Base-by-base conservation (phyloP, 352 stramenopile genomes). In the Globisporangium barbulae region DNA sequence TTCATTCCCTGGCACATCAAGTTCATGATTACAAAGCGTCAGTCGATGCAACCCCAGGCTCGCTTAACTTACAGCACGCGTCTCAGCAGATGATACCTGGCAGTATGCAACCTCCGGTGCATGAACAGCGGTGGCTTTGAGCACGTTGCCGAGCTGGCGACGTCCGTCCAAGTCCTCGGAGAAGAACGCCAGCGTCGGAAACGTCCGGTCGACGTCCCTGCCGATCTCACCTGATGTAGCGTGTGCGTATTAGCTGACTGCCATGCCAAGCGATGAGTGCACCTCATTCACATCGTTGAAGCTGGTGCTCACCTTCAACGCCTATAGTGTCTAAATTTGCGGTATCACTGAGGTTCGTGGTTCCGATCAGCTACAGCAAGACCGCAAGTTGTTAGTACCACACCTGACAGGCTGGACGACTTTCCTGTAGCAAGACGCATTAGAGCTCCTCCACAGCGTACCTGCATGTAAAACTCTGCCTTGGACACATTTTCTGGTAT, bases 171-270 rank as follows among this genome's bases (percentile, higher is more conserved):
- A 68, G 53, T 69, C 53, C 3, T 76, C 65, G 1, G 73, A 68
- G 53, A 91, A 93, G 61, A 91, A 87, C 8, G 55, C 56, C 9
- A 83, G 61, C 7, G 67, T 69, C 2, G 83, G 76, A 54, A 95
- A 95, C 25, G 86, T 93, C 8, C 86, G 82, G 4, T 83, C 74
- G 2, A 95, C 74, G 63, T 95, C 86, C 41, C 84, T 70, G 31
- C 64, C 71, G 56, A 93, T 94, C 44, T 93, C 84, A n/a, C 85
- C 81, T 88, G 61, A 21, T 47, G 5, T 19, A 12, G 52, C 0
- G 2, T 10, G 54, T 10, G 35, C 12, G 30, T 13, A 37, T 35
- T 7, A 55, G 28, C 28, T 39, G 28, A 3, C 5, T 21, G 9
- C 2, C 15, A 59, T 33, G 2, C 47, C 19, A 5, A 21, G 42